Evolutionary conservation across 163 green algal genomes (phyloP), one percentile per base, ranked within the genome.

Genomic region (Volvox carteri): DNA sequence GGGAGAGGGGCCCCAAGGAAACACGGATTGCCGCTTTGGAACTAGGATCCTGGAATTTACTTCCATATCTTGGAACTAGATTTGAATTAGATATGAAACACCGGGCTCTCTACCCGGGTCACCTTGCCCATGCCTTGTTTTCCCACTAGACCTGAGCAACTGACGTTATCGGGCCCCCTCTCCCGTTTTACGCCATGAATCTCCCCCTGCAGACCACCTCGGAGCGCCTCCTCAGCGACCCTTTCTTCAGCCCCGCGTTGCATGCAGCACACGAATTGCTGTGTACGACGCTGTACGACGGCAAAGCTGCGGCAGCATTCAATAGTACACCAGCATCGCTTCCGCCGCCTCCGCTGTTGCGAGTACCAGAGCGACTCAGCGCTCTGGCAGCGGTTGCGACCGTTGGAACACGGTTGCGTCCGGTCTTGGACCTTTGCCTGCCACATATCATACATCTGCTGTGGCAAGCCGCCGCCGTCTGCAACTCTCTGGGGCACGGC

Each of bases 381-480:
- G 58, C 80, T 25, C 35, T 87, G 65, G 80, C 80, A 33, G 50
- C 44, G 30, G 80, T 44, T 42, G 62, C 80, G 30, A 1, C 44
- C 1, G 44, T 19, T 14, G 48, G 46, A n/a, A n/a, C n/a, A 1
- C 48, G 52, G 7, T 28, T 87, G 2, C 46, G 35, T 1, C 46
- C 46, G 5, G 80, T 62, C 16, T 44, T 87, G 42, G 65, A 78
- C 44, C 46, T 87, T 67, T 87, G 80, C 46, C 65, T 87, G 46
- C 80, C 80, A 44, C 65, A 78, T 33, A 41, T 87, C 21, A 87
- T 87, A 62, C 65, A 79, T 35, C 44, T 87, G 65, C 65, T 87
- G 42, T 87, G 80, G 80, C 46, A 42, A 48, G 80, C 46, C 41
- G 80, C 65, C 39, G 80, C 19, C 25, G 79, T n/a, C 7, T 65